phyloP scores from a whole-genome alignment of 2,329 filamentous ascomycete species.

The Phaeosphaeria sp. region DNA sequence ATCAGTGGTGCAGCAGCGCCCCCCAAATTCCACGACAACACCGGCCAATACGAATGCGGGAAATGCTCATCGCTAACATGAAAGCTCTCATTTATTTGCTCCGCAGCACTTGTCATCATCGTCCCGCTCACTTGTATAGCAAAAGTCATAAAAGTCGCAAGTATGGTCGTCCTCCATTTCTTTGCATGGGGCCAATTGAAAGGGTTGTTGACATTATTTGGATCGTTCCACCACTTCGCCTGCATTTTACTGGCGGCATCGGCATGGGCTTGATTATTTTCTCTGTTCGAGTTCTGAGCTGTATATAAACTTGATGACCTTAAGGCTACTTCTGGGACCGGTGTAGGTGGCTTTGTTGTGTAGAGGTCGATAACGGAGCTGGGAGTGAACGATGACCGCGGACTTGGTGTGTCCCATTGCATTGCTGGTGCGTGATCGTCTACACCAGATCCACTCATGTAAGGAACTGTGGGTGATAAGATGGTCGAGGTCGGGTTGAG shows the following conservation, averaged over 20 bases:
- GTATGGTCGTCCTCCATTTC: conserved; percentile 52
- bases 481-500: too few species aligned
- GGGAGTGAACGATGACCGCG: neutral
- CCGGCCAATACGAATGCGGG: conserved; percentile 51
- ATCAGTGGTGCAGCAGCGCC: conserved; percentile 51
- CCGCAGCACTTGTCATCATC: conserved; percentile 40
- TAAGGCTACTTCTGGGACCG: neutral
- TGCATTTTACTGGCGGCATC: neutral
- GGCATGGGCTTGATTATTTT: neutral
- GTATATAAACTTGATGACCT: neutral
- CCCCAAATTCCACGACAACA: conserved; percentile 52
- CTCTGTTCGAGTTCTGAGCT: neutral
- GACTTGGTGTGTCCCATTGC: neutral
- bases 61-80: conserved; percentile 47
- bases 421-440: neutral
- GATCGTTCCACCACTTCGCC: conserved; percentile 26
- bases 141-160: conserved; percentile 52
- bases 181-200: conserved; percentile 52
- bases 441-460: too few species aligned
- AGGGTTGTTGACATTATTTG: conserved; percentile 35
- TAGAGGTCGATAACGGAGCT: neutral
- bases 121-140: conserved; percentile 41
- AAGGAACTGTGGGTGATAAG: too few species aligned
- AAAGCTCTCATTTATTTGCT: conserved; percentile 50
- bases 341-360: neutral